These are phyloP conservation scores for Exophiala bonariae DNA, from an alignment of 2,329 filamentous ascomycete genomes.

Conservation along the genomic window DNA sequence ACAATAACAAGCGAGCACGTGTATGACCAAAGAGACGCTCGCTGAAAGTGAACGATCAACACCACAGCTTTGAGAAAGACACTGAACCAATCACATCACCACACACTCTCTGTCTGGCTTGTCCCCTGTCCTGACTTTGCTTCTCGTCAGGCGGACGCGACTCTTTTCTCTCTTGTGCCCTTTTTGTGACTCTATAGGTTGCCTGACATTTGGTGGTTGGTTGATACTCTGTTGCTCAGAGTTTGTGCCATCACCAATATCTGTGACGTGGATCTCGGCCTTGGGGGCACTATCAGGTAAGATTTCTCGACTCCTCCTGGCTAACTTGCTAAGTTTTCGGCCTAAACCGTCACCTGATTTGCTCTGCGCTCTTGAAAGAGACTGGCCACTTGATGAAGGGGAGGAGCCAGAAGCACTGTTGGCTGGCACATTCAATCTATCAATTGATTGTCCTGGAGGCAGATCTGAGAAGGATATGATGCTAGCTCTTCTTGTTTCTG, in stretches of 20 bases:
- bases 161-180: constrained; percentile 38
- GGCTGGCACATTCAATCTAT: constrained; percentile 13
- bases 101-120: constrained; percentile 45
- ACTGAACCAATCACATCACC: constrained; percentile 46
- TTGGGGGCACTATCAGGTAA: constrained; percentile 5
- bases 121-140: constrained; percentile 25
- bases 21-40: no score
- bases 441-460: constrained; percentile 9
- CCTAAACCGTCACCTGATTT: constrained; percentile 25
- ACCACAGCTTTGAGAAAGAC: no score
- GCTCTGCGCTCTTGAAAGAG: constrained; percentile 9
- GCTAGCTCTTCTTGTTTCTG: constrained; percentile 30
- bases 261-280: constrained; percentile 12
- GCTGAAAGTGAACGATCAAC: no score
- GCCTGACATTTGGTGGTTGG: not conserved
- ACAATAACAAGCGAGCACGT: no score
- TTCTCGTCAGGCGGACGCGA: constrained; percentile 26
- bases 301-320: constrained; percentile 20
- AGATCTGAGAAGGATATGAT: constrained; percentile 32
- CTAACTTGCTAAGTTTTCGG: constrained; percentile 17
- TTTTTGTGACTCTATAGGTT: constrained; percentile 24
- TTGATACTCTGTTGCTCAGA: constrained; percentile 1
- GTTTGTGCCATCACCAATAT: constrained; percentile 7
- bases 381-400: constrained; percentile 6
- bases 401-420: constrained; percentile 8